phyloP scores from a whole-genome alignment of 1,284 basidiomycete genomes.

The Cutaneotrichosporon sp. region DNA sequence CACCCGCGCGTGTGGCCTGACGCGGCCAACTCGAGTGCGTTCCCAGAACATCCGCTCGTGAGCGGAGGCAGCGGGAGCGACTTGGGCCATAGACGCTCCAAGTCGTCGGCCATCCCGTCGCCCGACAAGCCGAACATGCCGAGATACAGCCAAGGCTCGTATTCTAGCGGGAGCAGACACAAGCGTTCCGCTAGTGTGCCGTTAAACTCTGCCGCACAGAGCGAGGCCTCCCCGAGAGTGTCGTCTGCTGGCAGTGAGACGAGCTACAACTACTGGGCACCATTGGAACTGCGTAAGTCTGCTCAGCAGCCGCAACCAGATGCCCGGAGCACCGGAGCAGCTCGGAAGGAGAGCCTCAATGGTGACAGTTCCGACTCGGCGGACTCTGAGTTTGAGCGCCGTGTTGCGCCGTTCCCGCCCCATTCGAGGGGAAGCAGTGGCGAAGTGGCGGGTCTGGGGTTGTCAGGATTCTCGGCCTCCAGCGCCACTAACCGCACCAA shows the following conservation, averaged over 20 bases:
- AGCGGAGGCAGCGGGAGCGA: background rate
- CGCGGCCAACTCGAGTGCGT: conserved; percentile 6
- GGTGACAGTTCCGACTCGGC: conserved; percentile 9
- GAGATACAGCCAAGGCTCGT: background rate
- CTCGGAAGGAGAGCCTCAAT: background rate
- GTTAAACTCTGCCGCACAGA: conserved; percentile 11
- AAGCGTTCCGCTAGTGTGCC: conserved; percentile 37
- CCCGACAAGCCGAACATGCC: background rate
- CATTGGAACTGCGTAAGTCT: background rate
- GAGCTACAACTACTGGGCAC: background rate
- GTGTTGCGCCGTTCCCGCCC: conserved; percentile 1
- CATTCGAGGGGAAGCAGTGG: background rate
- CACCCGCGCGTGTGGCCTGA: conserved; percentile 18
- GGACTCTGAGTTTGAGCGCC: conserved; percentile 5
- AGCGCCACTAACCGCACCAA: background rate
- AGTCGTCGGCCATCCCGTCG: conserved; percentile 24
- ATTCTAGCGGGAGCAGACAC: conserved; percentile 18
- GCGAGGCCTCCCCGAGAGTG: background rate
- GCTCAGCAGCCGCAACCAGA: no score
- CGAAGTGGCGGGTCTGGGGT: background rate
- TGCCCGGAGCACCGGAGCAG: background rate
- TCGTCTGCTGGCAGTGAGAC: background rate
- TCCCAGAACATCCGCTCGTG: conserved; percentile 7
- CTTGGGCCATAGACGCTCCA: conserved; percentile 23
- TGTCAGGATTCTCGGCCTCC: background rate